These are phyloP conservation scores for Apiotrichum veenhuisii DNA, from an alignment of 1,284 basidiomycete species.

Conservation along the genomic window DNA sequence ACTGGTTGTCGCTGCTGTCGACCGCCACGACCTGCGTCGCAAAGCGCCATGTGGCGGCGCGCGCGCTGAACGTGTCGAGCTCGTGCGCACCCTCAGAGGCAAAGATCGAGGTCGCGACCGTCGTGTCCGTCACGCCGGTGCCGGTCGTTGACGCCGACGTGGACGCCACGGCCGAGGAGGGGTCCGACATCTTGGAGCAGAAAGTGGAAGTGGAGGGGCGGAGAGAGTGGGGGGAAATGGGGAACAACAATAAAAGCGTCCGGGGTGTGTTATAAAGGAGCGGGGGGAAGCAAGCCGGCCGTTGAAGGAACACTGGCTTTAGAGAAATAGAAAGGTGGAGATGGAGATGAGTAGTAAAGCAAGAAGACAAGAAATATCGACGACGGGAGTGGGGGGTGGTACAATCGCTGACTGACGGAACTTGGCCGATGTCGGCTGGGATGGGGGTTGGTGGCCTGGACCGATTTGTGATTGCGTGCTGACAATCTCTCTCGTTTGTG, in stretches of 20 bases:
- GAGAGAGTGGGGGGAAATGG: not conserved
- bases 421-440: not conserved
- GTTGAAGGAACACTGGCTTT: no score
- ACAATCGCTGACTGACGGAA: not conserved
- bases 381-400: no score
- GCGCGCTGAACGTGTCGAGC: constrained; percentile 29
- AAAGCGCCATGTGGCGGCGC: constrained; percentile 42
- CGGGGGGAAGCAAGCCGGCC: no score
- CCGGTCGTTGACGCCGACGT: not conserved
- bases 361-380: no score
- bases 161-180: not conserved
- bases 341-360: no score
- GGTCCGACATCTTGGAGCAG: not conserved
- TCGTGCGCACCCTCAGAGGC: constrained; percentile 25
- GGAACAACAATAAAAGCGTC: not conserved
- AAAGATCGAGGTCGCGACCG: constrained; percentile 33
- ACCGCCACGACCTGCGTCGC: constrained; percentile 69
- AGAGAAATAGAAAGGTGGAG: not conserved
- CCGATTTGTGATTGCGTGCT: not conserved
- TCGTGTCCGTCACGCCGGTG: not conserved
- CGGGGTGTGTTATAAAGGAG: not conserved
- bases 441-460: no score
- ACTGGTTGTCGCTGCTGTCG: constrained; percentile 83
- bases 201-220: not conserved
- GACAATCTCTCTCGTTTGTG: not conserved